Percentiles rank a stretch among this genome's conserved stretches.
These are phyloP conservation scores for Ottelia alismoides DNA, from an alignment of 106 monocot species.

Conservation along the genomic window DNA sequence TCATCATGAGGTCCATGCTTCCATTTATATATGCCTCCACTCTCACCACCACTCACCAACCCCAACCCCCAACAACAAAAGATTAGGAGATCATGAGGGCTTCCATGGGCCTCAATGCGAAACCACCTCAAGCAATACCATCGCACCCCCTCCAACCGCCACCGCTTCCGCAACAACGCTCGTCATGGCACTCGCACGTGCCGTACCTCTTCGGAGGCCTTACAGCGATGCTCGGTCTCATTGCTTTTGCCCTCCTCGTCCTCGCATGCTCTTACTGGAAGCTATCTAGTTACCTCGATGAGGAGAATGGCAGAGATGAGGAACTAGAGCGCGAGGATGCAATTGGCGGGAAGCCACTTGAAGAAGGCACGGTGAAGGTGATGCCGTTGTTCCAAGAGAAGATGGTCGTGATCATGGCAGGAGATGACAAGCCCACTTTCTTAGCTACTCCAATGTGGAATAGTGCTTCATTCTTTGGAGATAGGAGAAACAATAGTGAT, in stretches of 20 bases:
- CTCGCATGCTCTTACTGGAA: slow-evolving; percentile 19
- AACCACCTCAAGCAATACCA: too few species aligned
- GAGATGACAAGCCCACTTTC: slow-evolving; percentile 12
- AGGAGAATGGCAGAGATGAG: background rate
- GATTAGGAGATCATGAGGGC: too few species aligned
- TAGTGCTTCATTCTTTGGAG: slow-evolving; percentile 5
- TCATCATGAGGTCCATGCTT: too few species aligned
- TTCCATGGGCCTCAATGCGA: too few species aligned
- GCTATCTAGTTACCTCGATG: slow-evolving; percentile 6
- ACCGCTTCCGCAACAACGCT: slow-evolving; percentile 12
- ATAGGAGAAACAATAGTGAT: background rate
- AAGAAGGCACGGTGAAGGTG: background rate
- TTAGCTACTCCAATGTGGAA: slow-evolving; percentile 14
- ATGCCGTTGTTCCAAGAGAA: slow-evolving; percentile 1
- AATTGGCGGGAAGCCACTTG: background rate
- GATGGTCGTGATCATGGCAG: slow-evolving; percentile 18
- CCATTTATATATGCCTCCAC: too few species aligned
- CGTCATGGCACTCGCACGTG: slow-evolving; percentile 14
- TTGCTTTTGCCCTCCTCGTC: slow-evolving; percentile 17
- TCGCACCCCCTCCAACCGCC: too few species aligned
- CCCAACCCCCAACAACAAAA: too few species aligned
- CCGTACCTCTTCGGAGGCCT: slow-evolving; percentile 17
- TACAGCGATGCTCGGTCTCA: slow-evolving; percentile 10
- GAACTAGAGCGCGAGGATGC: background rate
- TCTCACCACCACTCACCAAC: too few species aligned